These are phyloP conservation scores for Crepidotus variabilis DNA, from an alignment of 768 basidiomycete genomes.

Conservation along the genomic window DNA sequence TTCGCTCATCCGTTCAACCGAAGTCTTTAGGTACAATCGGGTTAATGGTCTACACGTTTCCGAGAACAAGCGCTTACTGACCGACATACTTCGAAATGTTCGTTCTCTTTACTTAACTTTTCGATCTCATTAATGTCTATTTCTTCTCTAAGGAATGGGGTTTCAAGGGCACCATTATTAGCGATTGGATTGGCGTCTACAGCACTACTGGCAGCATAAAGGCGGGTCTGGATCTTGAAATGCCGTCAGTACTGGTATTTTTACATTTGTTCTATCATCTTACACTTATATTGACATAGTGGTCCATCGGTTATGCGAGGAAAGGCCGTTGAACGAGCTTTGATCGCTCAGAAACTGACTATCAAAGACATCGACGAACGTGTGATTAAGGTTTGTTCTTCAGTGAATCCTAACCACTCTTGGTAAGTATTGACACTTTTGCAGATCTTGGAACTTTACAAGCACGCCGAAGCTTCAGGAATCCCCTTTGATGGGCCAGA, in stretches of 20 bases:
- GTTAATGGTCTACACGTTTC: slow-evolving; percentile 59
- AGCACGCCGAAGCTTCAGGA: slow-evolving; percentile 44
- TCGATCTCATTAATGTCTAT: too few relatives aligned
- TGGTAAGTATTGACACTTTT: not conserved
- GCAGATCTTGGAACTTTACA: slow-evolving; percentile 45
- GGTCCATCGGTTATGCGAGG: slow-evolving; percentile 49
- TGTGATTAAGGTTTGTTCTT: slow-evolving; percentile 26
- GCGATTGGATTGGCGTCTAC: slow-evolving; percentile 54
- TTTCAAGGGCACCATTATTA: slow-evolving; percentile 57
- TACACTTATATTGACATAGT: slow-evolving; percentile 32
- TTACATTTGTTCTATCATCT: slow-evolving; percentile 16
- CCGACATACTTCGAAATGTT: slow-evolving; percentile 50
- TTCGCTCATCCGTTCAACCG: not conserved
- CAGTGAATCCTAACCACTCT: not conserved
- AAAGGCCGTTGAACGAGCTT: slow-evolving; percentile 34
- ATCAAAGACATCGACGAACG: slow-evolving; percentile 37
- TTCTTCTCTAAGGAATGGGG: slow-evolving; percentile 49
- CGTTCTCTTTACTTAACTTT: not conserved
- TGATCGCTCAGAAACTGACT: slow-evolving; percentile 40
- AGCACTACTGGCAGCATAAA: slow-evolving; percentile 48
- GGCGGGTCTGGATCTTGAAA: slow-evolving; percentile 63
- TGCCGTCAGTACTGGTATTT: slow-evolving; percentile 37
- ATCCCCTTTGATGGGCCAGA: slow-evolving; percentile 55
- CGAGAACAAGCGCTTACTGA: slow-evolving; percentile 46
- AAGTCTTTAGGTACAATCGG: slow-evolving; percentile 45